Evolutionary conservation across 2,329 filamentous ascomycete genomes (phyloP).

Genomic region (Thelonectria olida): DNA sequence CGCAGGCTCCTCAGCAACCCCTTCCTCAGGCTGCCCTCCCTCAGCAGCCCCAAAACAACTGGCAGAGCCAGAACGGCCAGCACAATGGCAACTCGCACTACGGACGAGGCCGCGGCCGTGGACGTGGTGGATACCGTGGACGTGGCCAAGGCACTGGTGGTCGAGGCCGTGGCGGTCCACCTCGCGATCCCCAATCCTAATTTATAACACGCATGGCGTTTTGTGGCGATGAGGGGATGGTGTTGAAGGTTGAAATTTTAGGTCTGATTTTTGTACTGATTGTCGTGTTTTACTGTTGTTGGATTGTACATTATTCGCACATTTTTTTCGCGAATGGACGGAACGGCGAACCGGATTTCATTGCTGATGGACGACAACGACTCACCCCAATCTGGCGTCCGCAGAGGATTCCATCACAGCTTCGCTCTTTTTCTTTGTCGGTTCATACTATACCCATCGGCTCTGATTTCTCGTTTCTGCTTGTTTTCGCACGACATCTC

Average conservation of each 20-base stretch:
- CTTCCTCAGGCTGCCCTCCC: constrained; percentile 43
- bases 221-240: constrained; percentile 34
- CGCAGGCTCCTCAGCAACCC: constrained; percentile 43
- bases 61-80: constrained; percentile 50
- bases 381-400: constrained; percentile 31
- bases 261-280: constrained; percentile 43
- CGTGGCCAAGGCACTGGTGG: constrained; percentile 47
- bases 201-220: constrained; percentile 40
- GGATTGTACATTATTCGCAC: constrained; percentile 56
- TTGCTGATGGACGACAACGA: constrained; percentile 43
- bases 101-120: constrained; percentile 50
- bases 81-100: constrained; percentile 49
- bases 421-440: constrained; percentile 37
- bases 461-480: constrained; percentile 44
- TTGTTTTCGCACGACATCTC: constrained; percentile 42
- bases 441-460: constrained; percentile 42
- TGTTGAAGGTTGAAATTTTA: constrained; percentile 35
- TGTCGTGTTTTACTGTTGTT: constrained; percentile 44
- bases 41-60: constrained; percentile 49
- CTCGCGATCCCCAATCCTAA: constrained; percentile 48
- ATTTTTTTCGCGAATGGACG: constrained; percentile 48
- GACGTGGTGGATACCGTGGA: constrained; percentile 51
- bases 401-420: constrained; percentile 22
- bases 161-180: constrained; percentile 47
- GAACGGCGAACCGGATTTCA: constrained; percentile 46